Conservation (phyloP, 176 grass and related monocot genomes). For the Aegilops umbellulata region DNA sequence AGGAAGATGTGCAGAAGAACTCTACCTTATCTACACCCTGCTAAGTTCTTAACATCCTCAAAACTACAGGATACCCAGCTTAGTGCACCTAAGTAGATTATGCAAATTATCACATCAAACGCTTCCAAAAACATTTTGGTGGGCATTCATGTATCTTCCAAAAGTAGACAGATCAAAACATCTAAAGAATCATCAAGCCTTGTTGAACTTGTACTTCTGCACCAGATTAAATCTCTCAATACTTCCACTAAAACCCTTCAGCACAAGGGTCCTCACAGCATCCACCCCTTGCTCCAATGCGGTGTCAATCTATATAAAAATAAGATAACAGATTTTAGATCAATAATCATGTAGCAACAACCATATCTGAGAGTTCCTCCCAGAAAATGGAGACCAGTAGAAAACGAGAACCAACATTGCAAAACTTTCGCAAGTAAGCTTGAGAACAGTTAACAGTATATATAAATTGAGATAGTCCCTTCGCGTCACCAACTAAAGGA, state of each 20-base stretch:
- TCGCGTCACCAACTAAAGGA: not conserved
- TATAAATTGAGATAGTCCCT: not conserved
- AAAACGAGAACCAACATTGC: not conserved
- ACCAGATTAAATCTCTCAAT: conserved; percentile 90
- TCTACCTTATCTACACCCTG: conserved; percentile 39
- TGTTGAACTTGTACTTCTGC: conserved; percentile 99
- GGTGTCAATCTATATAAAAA: conserved; percentile 68
- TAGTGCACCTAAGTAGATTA: conserved; percentile 7
- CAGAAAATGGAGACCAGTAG: conserved; percentile 13
- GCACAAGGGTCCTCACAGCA: conserved; percentile 76
- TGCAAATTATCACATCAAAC: conserved; percentile 10
- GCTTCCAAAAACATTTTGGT: conserved; percentile 1
- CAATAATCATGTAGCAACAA: conserved; percentile 18
- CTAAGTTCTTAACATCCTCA: conserved; percentile 19
- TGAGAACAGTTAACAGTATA: not conserved
- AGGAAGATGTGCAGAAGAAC: conserved; percentile 15
- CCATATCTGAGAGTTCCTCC: conserved; percentile 29
- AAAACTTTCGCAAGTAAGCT: not conserved
- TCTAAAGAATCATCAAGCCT: conserved; percentile 45
- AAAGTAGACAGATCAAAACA: conserved; percentile 24
- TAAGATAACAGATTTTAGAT: conserved; percentile 36
- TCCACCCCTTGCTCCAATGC: conserved; percentile 90
- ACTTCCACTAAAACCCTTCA: conserved; percentile 80
- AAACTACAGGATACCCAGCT: conserved; percentile 26
- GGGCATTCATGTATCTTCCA: conserved; percentile 15